Base-by-base conservation (phyloP, 495 filamentous ascomycete genomes). In the Letharia lupina region DNA sequence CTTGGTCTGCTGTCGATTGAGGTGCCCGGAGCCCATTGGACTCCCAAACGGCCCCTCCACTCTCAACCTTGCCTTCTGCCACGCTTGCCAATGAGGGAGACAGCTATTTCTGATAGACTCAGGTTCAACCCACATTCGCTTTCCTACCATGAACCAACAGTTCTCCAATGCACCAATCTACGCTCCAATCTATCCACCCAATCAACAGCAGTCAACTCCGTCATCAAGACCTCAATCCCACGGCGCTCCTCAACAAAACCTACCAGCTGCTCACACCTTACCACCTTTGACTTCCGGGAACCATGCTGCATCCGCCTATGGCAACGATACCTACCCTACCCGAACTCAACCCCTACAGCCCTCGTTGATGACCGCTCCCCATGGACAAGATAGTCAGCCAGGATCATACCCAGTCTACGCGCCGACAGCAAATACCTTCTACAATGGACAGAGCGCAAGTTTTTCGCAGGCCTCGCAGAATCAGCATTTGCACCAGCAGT, bases 71-170 rank as follows among this genome's bases (percentile, higher is more conserved):
- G 31, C 12, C 44, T 37, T 23, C 16, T 10, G 15, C 42, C 42
- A 23, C 37, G 56, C 31, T 45, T 44, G 20, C 63, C 63, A 60
- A 65, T 65, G 63, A 58, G 47, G 63, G 41, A 60, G 54, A 48
- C 54, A 28, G 42, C 28, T 39, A 23, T 37, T 39, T 23, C 31
- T 37, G 0, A 47, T 47, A 60, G 33, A 65, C n/a, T 20, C 41
- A 16, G 63, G 41, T 60, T 23, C 41, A 47, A 39, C 31, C 54
- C 63, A 60, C 63, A 50, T 28, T 60, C 63, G 54, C 52, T 65
- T 40, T 40, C 20, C 31, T 60, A 69, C 56, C 58, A 69, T 69
- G 67, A 69, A 62, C 67, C 63, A 66, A 63, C 67, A 65, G 41
- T 60, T 56, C 31, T 40, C 63, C 60, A 66, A 66, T 69, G 67